Conservation (phyloP, 2,329 filamentous ascomycete species). For the Xylariaceae sp. region DNA sequence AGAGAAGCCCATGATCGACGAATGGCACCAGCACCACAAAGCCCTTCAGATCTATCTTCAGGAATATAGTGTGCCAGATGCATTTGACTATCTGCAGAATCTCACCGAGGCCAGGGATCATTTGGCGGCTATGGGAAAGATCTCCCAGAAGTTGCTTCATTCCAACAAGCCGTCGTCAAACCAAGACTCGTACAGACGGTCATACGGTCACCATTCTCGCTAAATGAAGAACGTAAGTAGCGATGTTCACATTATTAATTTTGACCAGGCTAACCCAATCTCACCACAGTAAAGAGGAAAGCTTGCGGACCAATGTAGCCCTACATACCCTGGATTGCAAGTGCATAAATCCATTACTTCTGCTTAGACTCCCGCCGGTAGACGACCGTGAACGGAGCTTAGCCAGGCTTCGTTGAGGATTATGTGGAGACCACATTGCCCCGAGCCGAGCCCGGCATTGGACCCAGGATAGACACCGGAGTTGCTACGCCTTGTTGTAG, state of each 20-base stretch:
- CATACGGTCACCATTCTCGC: slow-evolving; percentile 41
- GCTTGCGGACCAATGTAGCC: slow-evolving; percentile 21
- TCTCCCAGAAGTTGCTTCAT: slow-evolving; percentile 44
- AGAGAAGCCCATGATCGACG: slow-evolving; percentile 50
- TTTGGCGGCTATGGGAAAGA: slow-evolving; percentile 55
- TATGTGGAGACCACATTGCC: slow-evolving; percentile 18
- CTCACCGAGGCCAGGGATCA: slow-evolving; percentile 55
- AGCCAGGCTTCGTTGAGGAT: slow-evolving; percentile 21
- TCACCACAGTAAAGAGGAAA: slow-evolving; percentile 14
- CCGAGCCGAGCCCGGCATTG: slow-evolving; percentile 21
- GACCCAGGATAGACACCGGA: slow-evolving; percentile 18
- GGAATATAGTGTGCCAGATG: slow-evolving; percentile 52
- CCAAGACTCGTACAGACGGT: slow-evolving; percentile 40
- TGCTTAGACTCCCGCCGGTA: slow-evolving; percentile 25
- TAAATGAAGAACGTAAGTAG: slow-evolving; percentile 39
- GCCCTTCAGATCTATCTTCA: slow-evolving; percentile 63
- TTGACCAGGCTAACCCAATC: slow-evolving; percentile 10
- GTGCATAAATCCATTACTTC: slow-evolving; percentile 28
- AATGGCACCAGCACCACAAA: slow-evolving; percentile 66
- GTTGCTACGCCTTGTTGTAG: slow-evolving; percentile 23
- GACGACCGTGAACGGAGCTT: slow-evolving; percentile 21
- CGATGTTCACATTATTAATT: not conserved
- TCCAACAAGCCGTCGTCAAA: slow-evolving; percentile 37
- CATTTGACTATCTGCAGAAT: slow-evolving; percentile 56
- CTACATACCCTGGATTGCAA: slow-evolving; percentile 28